Percentiles rank a stretch among this genome's conserved stretches.
Evolutionary conservation across 129 eudicot genomes (phyloP).

Genomic region (Rutidosis leptorrhynchoides): DNA sequence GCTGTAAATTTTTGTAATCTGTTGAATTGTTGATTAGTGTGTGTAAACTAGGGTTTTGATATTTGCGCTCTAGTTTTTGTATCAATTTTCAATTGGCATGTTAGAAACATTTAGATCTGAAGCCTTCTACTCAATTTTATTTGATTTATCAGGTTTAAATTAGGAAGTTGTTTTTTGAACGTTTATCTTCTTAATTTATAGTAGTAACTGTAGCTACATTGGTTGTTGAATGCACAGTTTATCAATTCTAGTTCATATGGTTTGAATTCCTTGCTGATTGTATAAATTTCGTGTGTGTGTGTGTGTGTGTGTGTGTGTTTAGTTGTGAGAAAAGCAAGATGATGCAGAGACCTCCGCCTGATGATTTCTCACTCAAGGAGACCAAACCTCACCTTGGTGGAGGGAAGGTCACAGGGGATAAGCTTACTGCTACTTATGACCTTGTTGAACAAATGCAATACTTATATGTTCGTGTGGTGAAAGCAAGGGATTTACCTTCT

Average conservation of each 20-base stretch:
- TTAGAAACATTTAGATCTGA: slow-evolving; percentile 51
- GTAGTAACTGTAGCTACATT: neutral
- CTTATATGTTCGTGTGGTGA: slow-evolving; percentile 61
- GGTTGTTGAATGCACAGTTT: neutral
- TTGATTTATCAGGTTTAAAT: slow-evolving; percentile 13
- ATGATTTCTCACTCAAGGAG: slow-evolving; percentile 70
- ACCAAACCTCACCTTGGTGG: slow-evolving; percentile 75
- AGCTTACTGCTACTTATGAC: slow-evolving; percentile 62
- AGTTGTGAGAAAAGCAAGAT: slow-evolving; percentile 21
- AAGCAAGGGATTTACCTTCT: slow-evolving; percentile 52
- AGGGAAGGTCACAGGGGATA: slow-evolving; percentile 51
- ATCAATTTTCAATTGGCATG: slow-evolving; percentile 31
- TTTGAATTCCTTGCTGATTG: neutral
- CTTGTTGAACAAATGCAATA: slow-evolving; percentile 70
- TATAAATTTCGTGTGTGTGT: neutral
- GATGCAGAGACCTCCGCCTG: slow-evolving; percentile 68
- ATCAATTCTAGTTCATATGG: neutral
- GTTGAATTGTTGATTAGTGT: slow-evolving; percentile 13
- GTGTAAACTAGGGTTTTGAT: slow-evolving; percentile 25
- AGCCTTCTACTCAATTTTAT: slow-evolving; percentile 19
- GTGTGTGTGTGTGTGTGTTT: neutral
- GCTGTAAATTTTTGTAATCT: slow-evolving; percentile 17
- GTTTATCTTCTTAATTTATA: neutral
- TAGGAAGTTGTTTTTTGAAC: neutral
- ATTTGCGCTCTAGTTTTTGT: neutral